Evolutionary conservation across 2,329 filamentous ascomycete species (phyloP).

Genomic region (Pleoardoris graminearum): DNA sequence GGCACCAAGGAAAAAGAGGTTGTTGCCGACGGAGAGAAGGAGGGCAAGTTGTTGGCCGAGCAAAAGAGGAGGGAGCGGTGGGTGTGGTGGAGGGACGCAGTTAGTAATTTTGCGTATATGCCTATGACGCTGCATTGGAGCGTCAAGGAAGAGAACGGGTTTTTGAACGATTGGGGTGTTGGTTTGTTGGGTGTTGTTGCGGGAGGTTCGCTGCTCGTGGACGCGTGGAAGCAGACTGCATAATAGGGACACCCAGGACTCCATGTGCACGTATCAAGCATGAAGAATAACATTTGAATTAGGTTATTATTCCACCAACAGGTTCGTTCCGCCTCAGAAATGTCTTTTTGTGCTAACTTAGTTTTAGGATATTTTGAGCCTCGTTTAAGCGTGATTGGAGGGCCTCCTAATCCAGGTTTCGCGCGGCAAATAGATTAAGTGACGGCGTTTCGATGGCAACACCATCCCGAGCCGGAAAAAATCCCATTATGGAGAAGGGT

Average conservation of each 20-base stretch:
- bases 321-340: not conserved
- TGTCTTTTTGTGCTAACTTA: not conserved
- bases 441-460: not conserved
- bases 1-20: slow-evolving; percentile 19
- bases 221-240: slow-evolving; percentile 51
- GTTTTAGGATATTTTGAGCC: not conserved
- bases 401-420: slow-evolving; percentile 8
- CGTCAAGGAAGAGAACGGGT: slow-evolving; percentile 60
- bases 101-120: slow-evolving; percentile 74
- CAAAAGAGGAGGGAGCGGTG: slow-evolving; percentile 34
- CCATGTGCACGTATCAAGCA: no score
- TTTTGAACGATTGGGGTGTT: slow-evolving; percentile 62
- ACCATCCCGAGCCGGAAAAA: slow-evolving; percentile 4
- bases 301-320: not conserved
- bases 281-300: not conserved
- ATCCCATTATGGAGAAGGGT: not conserved
- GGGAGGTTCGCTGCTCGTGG: slow-evolving; percentile 48
- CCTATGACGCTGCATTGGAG: slow-evolving; percentile 87
- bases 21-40: slow-evolving; percentile 50
- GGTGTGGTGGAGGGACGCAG: slow-evolving; percentile 67
- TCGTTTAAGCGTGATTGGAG: slow-evolving; percentile 12
- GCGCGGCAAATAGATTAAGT: slow-evolving; percentile 9
- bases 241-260: slow-evolving; percentile 10
- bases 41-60: slow-evolving; percentile 50
- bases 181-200: slow-evolving; percentile 62